Conservation (phyloP, 148 eudicot genomes). For the Amaranthus palmeri region DNA sequence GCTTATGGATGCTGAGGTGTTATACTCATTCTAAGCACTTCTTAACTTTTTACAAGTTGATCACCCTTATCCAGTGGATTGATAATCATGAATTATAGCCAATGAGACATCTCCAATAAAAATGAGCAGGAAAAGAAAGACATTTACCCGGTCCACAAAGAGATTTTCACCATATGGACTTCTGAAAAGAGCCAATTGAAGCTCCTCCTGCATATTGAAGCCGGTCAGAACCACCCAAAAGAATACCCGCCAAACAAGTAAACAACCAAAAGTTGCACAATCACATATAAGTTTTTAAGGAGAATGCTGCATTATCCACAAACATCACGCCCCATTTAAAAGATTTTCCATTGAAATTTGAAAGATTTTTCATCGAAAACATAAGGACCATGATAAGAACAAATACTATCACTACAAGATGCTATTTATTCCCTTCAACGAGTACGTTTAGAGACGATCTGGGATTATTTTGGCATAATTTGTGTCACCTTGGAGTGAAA, state of each 20-base stretch:
- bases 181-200: conserved; percentile 65
- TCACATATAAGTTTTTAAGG: no score
- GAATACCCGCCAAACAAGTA: conserved; percentile 1
- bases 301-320: no score
- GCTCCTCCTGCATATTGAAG: conserved; percentile 63
- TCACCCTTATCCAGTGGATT: not conserved
- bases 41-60: not conserved
- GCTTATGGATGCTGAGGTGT: not conserved
- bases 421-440: no score
- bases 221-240: not conserved
- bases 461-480: no score
- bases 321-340: no score
- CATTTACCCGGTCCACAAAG: conserved; percentile 74
- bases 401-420: no score
- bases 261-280: not conserved
- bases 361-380: no score
- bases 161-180: conserved; percentile 61
- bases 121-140: not conserved
- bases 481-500: no score
- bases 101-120: not conserved
- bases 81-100: not conserved
- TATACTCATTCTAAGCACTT: not conserved
- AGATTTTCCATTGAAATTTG: no score
- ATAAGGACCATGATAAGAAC: no score
- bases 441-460: no score